Evolutionary conservation across 257 asterid genomes (phyloP), one percentile per base, ranked within the genome.

Genomic region (Nyctanthes arbortristis): DNA sequence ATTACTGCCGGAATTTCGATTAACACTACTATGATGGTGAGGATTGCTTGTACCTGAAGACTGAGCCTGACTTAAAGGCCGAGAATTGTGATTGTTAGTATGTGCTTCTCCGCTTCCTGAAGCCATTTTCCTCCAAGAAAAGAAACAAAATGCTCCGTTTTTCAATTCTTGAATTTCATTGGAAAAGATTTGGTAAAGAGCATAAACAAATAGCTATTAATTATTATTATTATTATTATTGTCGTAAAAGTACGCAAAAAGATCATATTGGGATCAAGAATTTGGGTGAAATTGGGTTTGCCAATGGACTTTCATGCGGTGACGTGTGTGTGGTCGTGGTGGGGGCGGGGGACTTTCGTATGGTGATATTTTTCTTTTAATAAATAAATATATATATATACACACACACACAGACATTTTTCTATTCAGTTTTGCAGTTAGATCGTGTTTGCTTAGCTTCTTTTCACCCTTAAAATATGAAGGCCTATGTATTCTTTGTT

Each of bases 71-170:
- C 5, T 52, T 33, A 61, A 47, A 47, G 35, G 33, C 39, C 47
- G 65, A 69, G 82, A 63, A 7, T 54, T 71, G 35, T 54, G 70
- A 39, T 73, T 47, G 18, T 45, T 31, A 24, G 61, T 33, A 18
- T 30, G 73, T 39, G 70, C 58, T 43, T 39, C 59, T 57, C 71
- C 78, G 78, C 76, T 78, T 78, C 82, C 87, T 40, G 96, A 78
- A 47, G 78, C 75, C 75, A 85, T 74, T 76, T 74, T 75, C 68
- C 67, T 58, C 63, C 20, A 34, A 30, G 24, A n/a, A 29, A 27
- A 39, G 28, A 43, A 30, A 67, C 8, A 54, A 47, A 71, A 22
- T 8, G 16, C 39, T 32, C 12, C 63, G 20, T 52, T 47, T 62
- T 28, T 20, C 43, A 29, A 43, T 29, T 43, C 45, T 40, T 31